phyloP scores from a whole-genome alignment of 257 asterid genomes.

The Gynochthodes officinalis region DNA sequence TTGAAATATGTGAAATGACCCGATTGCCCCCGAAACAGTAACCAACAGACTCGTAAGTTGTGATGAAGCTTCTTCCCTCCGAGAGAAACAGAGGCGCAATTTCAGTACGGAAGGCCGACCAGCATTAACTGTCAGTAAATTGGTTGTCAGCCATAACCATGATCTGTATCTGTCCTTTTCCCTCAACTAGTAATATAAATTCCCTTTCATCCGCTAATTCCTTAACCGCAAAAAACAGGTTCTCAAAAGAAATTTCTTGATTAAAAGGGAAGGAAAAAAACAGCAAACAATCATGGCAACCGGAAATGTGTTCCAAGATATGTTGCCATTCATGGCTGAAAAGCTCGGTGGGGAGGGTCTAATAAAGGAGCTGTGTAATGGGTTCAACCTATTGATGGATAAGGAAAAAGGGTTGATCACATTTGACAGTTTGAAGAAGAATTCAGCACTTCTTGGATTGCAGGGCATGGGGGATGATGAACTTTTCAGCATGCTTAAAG shows the following conservation, averaged over 20 bases:
- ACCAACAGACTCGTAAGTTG: background rate
- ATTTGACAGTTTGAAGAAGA: constrained; percentile 71
- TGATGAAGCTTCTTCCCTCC: constrained; percentile 35
- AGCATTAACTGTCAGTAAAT: constrained; percentile 36
- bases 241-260: constrained; percentile 9
- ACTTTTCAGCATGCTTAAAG: constrained; percentile 53
- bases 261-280: no score
- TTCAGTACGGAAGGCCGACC: constrained; percentile 44
- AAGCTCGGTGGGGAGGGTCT: constrained; percentile 83
- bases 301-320: constrained; percentile 48
- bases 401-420: constrained; percentile 58
- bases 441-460: constrained; percentile 58
- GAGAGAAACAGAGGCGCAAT: constrained; percentile 40
- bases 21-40: no score
- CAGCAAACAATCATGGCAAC: background rate
- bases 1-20: no score
- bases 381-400: constrained; percentile 65
- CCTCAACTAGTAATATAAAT: constrained; percentile 21
- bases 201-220: constrained; percentile 11
- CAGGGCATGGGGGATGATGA: constrained; percentile 67
- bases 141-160: constrained; percentile 41
- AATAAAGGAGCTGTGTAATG: constrained; percentile 68
- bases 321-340: constrained; percentile 69
- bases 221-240: background rate
- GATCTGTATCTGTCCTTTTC: background rate